phyloP scores from a whole-genome alignment of 2,329 filamentous ascomycete species.

The Beauveria australis region DNA sequence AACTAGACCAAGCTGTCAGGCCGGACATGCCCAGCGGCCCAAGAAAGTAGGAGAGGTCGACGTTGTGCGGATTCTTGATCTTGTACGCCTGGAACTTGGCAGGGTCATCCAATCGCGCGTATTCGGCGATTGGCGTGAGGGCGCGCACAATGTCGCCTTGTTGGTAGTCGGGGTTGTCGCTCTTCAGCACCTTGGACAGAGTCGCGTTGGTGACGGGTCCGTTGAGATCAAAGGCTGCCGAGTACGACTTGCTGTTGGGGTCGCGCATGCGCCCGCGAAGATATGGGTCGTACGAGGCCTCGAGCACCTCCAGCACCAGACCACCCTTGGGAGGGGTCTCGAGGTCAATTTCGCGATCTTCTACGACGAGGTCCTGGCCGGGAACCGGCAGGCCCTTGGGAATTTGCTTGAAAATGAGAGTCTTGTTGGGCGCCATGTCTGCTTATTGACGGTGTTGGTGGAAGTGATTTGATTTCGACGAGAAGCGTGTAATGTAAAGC shows the following conservation, averaged over 20 bases:
- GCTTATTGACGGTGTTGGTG: background rate
- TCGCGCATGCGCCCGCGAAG: slow-evolving; percentile 71
- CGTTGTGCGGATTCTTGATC: slow-evolving; percentile 60
- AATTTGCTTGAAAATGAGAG: slow-evolving; percentile 62
- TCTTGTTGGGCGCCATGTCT: slow-evolving; percentile 54
- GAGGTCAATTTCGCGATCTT: slow-evolving; percentile 60
- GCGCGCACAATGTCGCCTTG: slow-evolving; percentile 59
- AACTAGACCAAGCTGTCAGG: slow-evolving; percentile 61
- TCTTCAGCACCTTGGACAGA: slow-evolving; percentile 64
- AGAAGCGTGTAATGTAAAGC: background rate
- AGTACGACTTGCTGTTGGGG: slow-evolving; percentile 53
- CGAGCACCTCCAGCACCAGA: slow-evolving; percentile 63
- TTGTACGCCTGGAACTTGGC: slow-evolving; percentile 36
- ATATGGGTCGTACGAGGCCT: slow-evolving; percentile 77
- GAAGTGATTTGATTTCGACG: too few species aligned
- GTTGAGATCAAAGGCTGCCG: slow-evolving; percentile 43
- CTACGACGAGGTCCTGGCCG: slow-evolving; percentile 62
- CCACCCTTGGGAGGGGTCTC: slow-evolving; percentile 51
- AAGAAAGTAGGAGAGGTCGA: slow-evolving; percentile 61
- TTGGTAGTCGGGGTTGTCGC: slow-evolving; percentile 53
- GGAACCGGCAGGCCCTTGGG: slow-evolving; percentile 59
- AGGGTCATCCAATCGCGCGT: slow-evolving; percentile 46
- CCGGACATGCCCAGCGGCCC: slow-evolving; percentile 58
- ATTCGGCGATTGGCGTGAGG: slow-evolving; percentile 58
- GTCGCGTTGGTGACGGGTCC: slow-evolving; percentile 56